These are phyloP conservation scores for Cercis canadensis DNA, from an alignment of 306 rosid species.

Conservation along the genomic window DNA sequence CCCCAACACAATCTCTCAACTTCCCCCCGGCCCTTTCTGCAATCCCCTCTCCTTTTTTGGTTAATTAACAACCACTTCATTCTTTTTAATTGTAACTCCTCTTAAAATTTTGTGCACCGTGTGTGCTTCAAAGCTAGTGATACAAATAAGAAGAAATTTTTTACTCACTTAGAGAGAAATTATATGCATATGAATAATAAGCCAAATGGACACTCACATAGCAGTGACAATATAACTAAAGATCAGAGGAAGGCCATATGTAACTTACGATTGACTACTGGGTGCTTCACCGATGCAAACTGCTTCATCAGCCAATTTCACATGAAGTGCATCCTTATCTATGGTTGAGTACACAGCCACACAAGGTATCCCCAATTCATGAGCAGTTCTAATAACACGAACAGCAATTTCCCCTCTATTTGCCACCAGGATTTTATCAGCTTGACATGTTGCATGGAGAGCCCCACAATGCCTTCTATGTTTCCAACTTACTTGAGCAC, in stretches of 20 bases:
- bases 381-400: conserved; percentile 92
- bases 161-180: no score
- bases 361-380: conserved; percentile 97
- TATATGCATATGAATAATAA: no score
- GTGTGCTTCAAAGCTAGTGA: no score
- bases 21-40: no score
- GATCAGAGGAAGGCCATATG: not conserved
- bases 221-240: no score
- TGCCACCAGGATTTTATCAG: conserved; percentile 81
- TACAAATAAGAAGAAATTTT: no score
- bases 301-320: conserved; percentile 92
- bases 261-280: conserved; percentile 77
- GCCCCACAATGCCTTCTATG: conserved; percentile 50
- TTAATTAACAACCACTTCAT: no score
- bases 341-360: conserved; percentile 97
- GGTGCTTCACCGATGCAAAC: conserved; percentile 99
- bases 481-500: conserved; percentile 36
- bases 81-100: no score
- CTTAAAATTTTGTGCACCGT: no score
- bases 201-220: no score
- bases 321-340: conserved; percentile 97
- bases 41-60: no score
- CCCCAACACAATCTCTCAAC: no score
- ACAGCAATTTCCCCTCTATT: conserved; percentile 98
- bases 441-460: conserved; percentile 56